A percentile compares a stretch with the other conserved stretches of the same genome.
These are phyloP conservation scores for Geotrichum europaeum DNA, from an alignment of 1,139 yeast species.

Conservation along the genomic window DNA sequence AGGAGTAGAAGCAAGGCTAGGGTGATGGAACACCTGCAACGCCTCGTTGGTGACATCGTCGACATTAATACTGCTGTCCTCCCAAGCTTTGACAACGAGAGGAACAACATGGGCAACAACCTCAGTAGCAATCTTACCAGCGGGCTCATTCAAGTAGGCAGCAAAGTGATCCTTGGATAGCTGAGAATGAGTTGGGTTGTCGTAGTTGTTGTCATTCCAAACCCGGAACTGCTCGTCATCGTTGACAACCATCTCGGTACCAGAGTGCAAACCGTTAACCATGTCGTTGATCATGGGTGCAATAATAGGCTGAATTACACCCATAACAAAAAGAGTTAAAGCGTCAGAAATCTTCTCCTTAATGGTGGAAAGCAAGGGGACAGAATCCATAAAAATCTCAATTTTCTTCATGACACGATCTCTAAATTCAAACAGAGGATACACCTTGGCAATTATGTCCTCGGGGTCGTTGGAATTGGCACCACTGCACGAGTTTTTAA, in stretches of 20 bases:
- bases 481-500: conserved; percentile 11
- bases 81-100: conserved; percentile 37
- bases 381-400: conserved; percentile 20
- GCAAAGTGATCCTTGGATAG: conserved; percentile 29
- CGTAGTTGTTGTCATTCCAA: conserved; percentile 23
- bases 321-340: conserved; percentile 24
- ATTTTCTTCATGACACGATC: conserved; percentile 24
- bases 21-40: conserved; percentile 27
- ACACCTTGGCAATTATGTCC: conserved; percentile 19
- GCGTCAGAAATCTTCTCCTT: conserved; percentile 26
- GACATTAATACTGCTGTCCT: conserved; percentile 18
- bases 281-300: conserved; percentile 23
- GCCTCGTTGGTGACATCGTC: conserved; percentile 19
- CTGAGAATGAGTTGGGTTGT: conserved; percentile 28
- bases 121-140: conserved; percentile 47
- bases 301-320: conserved; percentile 26
- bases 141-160: conserved; percentile 33
- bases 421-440: conserved; percentile 25
- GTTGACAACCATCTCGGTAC: conserved; percentile 23
- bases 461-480: conserved; percentile 13
- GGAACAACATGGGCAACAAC: conserved; percentile 48
- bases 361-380: conserved; percentile 23
- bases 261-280: conserved; percentile 21
- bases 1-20: conserved; percentile 21
- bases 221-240: conserved; percentile 27